A percentile compares a stretch with the other conserved stretches of the same genome.
These are phyloP conservation scores for Flaveria robusta DNA, from an alignment of 129 eudicot genomes.

Conservation along the genomic window DNA sequence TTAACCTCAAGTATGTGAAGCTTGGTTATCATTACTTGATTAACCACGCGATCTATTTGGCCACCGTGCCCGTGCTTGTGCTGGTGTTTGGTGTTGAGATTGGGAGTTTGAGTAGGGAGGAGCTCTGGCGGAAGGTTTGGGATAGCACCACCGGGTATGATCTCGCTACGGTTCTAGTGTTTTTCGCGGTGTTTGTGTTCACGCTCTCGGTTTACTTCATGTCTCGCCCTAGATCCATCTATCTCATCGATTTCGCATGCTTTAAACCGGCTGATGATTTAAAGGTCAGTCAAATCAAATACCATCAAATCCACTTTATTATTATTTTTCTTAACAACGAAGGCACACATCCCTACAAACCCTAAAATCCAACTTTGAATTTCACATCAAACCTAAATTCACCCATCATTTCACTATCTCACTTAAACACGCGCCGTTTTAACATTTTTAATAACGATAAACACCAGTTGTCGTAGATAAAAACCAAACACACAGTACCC, in stretches of 20 bases:
- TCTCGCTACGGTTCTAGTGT: slow-evolving; percentile 69
- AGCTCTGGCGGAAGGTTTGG: slow-evolving; percentile 78
- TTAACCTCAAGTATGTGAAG: slow-evolving; percentile 81
- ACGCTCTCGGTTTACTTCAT: slow-evolving; percentile 77
- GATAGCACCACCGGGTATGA: slow-evolving; percentile 65
- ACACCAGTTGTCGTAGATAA: too few species aligned
- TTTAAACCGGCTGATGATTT: slow-evolving; percentile 77
- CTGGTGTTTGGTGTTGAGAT: slow-evolving; percentile 75
- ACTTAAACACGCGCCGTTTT: too few species aligned
- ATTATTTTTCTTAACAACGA: not conserved
- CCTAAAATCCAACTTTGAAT: too few species aligned
- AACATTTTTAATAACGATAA: too few species aligned
- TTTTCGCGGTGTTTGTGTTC: slow-evolving; percentile 64
- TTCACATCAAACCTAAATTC: too few species aligned
- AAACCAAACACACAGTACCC: too few species aligned
- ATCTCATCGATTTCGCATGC: slow-evolving; percentile 92
- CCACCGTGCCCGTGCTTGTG: slow-evolving; percentile 69
- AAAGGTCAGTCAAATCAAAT: slow-evolving; percentile 58
- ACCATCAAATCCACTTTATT: not conserved
- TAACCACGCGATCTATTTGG: slow-evolving; percentile 77
- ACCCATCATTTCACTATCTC: too few species aligned
- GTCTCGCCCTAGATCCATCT: slow-evolving; percentile 75
- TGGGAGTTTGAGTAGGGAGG: slow-evolving; percentile 73
- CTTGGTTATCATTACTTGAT: slow-evolving; percentile 90
- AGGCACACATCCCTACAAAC: too few species aligned